Evolutionary conservation across 345 rosid genomes (phyloP).

Genomic region (Cardamine resedifolia): DNA sequence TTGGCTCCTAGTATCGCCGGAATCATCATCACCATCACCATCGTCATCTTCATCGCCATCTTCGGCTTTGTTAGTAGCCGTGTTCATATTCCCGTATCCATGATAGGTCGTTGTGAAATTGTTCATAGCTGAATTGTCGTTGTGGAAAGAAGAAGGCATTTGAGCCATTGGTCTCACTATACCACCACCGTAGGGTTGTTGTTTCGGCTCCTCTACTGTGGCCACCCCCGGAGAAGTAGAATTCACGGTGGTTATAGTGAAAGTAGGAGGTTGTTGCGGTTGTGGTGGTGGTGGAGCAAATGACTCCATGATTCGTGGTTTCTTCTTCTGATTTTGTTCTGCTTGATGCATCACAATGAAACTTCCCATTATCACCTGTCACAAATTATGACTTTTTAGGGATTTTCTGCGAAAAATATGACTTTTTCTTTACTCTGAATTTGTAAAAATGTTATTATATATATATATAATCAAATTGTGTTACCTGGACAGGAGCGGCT

Average conservation of each 20-base stretch:
- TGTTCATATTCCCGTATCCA: conserved; percentile 41
- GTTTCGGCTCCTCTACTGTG: conserved; percentile 33
- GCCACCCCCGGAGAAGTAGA: conserved; percentile 42
- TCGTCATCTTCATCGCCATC: conserved; percentile 39
- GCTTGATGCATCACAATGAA: conserved; percentile 76
- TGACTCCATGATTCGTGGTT: conserved; percentile 44
- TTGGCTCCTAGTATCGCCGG: conserved; percentile 48
- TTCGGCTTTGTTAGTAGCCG: conserved; percentile 24
- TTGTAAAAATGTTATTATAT: not conserved
- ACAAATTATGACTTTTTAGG: not conserved
- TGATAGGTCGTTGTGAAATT: conserved; percentile 35
- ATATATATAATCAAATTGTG: not conserved
- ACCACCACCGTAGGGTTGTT: conserved; percentile 28
- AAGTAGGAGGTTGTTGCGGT: conserved; percentile 28
- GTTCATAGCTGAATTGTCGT: conserved; percentile 44
- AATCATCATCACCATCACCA: conserved; percentile 49
- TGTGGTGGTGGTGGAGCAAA: conserved; percentile 24
- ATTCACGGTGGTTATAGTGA: conserved; percentile 42
- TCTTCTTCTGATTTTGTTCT: conserved; percentile 65
- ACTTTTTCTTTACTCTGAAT: not conserved
- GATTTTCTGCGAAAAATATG: not conserved
- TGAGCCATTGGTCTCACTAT: conserved; percentile 49
- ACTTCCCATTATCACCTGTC: conserved; percentile 83
- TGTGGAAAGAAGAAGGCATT: conserved; percentile 38
- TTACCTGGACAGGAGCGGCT: conserved; percentile 94